These are phyloP conservation scores for Ophiostoma novo-ulmi DNA, from an alignment of 2,329 filamentous ascomycete species.

Conservation along the genomic window DNA sequence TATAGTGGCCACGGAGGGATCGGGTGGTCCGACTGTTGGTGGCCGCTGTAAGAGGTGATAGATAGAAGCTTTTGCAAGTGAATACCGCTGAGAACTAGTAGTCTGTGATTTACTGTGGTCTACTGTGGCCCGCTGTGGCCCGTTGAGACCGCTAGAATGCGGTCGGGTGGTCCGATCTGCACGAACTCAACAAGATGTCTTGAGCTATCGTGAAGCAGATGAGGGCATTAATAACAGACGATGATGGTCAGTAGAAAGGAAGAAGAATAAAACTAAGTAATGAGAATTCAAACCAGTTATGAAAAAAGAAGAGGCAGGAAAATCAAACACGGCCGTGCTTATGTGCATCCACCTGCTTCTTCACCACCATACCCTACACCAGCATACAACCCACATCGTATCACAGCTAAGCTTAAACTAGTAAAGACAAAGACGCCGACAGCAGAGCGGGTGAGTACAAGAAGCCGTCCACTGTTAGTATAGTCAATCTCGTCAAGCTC, in stretches of 20 bases:
- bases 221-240: neutral
- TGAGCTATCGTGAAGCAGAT: neutral
- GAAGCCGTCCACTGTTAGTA: neutral
- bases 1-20: neutral
- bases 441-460: neutral
- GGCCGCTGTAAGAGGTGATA: neutral
- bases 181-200: neutral
- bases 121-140: neutral
- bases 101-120: neutral
- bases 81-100: neutral
- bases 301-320: neutral
- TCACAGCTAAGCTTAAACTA: neutral
- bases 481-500: neutral
- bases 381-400: neutral
- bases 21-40: neutral
- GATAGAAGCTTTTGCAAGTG: neutral
- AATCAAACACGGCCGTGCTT: neutral
- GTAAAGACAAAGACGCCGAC: neutral
- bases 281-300: neutral
- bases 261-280: neutral
- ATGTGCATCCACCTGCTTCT: neutral
- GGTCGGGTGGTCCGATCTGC: conserved; percentile 9
- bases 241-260: neutral
- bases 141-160: conserved; percentile 1
- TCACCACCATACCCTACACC: neutral